Conservation (phyloP, 768 basidiomycete genomes). For the Trametes sanguinea region DNA sequence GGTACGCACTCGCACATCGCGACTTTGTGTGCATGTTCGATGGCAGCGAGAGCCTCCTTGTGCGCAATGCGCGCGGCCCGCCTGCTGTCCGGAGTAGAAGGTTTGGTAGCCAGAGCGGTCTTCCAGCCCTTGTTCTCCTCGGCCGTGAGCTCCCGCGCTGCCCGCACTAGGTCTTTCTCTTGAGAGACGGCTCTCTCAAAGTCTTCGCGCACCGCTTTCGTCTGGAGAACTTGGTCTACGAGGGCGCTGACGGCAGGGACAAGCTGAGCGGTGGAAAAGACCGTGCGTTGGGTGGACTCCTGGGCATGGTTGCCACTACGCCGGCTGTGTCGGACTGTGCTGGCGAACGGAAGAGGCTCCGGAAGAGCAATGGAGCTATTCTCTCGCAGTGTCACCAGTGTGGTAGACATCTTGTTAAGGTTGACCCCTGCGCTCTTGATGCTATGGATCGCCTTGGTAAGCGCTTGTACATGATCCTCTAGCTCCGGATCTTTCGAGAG, state of each 20-base stretch:
- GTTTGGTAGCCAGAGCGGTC: slow-evolving; percentile 33
- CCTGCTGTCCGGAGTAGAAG: slow-evolving; percentile 29
- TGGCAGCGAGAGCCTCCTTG: slow-evolving; percentile 46
- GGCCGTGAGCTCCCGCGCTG: slow-evolving; percentile 53
- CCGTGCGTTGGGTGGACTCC: slow-evolving; percentile 26
- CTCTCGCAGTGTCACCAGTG: slow-evolving; percentile 52
- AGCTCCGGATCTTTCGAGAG: slow-evolving; percentile 53
- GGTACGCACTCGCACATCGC: slow-evolving; percentile 45
- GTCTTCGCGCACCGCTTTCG: slow-evolving; percentile 54
- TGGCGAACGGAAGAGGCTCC: slow-evolving; percentile 58
- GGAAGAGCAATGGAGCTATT: slow-evolving; percentile 43
- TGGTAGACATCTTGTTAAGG: slow-evolving; percentile 63
- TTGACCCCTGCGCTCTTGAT: slow-evolving; percentile 56
- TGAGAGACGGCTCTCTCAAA: slow-evolving; percentile 60
- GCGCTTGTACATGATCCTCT: slow-evolving; percentile 37
- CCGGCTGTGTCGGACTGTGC: slow-evolving; percentile 43
- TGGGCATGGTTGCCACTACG: slow-evolving; percentile 39
- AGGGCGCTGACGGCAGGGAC: slow-evolving; percentile 65
- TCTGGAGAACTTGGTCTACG: slow-evolving; percentile 51
- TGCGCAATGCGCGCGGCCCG: slow-evolving; percentile 44
- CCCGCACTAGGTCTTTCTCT: slow-evolving; percentile 53
- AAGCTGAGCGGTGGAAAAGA: slow-evolving; percentile 56
- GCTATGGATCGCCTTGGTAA: slow-evolving; percentile 50
- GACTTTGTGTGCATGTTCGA: slow-evolving; percentile 61
- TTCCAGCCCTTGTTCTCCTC: slow-evolving; percentile 64